A percentile compares a stretch with the other conserved stretches of the same genome.
phyloP scores from a whole-genome alignment of 208 protist genomes.

The Trypanosoma mega region DNA sequence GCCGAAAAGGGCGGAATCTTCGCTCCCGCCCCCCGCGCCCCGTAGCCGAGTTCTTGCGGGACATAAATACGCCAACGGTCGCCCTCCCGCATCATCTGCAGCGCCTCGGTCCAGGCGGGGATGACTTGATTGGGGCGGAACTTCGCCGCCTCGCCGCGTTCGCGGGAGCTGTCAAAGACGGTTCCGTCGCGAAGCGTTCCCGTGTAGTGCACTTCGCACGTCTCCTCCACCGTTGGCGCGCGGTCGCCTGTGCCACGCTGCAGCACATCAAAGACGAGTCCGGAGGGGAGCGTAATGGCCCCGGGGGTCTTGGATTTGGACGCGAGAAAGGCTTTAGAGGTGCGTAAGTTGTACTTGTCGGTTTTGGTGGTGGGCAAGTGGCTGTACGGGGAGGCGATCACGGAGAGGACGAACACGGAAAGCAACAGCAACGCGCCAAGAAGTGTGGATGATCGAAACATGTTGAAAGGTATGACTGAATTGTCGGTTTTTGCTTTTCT shows the following conservation, averaged over 20 bases:
- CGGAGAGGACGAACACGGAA: conserved; percentile 17
- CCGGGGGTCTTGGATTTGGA: conserved; percentile 33
- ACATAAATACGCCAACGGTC: conserved; percentile 77
- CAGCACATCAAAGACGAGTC: conserved; percentile 60
- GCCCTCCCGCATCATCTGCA: conserved; percentile 87
- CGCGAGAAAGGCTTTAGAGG: conserved; percentile 44
- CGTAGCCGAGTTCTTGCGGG: conserved; percentile 75
- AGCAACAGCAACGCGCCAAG: no score
- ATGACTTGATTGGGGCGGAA: conserved; percentile 63
- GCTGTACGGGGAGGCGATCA: conserved; percentile 15
- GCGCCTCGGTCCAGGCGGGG: conserved; percentile 59
- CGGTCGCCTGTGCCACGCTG: conserved; percentile 47
- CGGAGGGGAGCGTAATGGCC: conserved; percentile 69
- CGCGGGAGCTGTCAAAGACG: conserved; percentile 56
- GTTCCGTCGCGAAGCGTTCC: conserved; percentile 44
- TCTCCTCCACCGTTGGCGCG: conserved; percentile 42
- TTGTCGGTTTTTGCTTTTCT: no score
- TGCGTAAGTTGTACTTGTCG: conserved; percentile 42
- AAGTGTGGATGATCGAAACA: no score
- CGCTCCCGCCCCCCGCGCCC: conserved; percentile 32
- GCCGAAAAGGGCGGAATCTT: conserved; percentile 44
- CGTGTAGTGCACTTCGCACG: conserved; percentile 76
- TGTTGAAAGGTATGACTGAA: no score
- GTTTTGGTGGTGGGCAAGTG: conserved; percentile 43
- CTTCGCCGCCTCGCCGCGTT: conserved; percentile 42